phyloP scores from a whole-genome alignment of 73 alveolate genomes.

The Uronychia setigera region DNA sequence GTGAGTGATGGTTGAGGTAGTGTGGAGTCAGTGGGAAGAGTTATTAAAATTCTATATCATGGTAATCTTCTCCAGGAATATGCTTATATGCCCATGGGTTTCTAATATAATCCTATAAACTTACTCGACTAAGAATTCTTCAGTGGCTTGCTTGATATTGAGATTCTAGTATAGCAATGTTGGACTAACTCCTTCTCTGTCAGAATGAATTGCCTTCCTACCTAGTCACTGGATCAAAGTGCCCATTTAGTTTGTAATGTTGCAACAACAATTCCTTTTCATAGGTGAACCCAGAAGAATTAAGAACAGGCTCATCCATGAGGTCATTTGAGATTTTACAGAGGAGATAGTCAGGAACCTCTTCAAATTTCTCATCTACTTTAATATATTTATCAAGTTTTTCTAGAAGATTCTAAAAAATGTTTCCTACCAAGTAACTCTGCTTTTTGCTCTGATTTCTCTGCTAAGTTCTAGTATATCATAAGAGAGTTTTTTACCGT shows the following conservation, averaged over 20 bases:
- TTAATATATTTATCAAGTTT: constrained; percentile 29
- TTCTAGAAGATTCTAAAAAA: not conserved
- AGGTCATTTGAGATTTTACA: constrained; percentile 65
- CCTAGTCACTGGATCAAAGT: constrained; percentile 60
- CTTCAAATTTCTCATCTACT: constrained; percentile 9
- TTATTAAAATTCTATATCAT: constrained; percentile 10
- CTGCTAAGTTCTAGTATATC: not conserved
- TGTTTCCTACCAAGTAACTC: not conserved
- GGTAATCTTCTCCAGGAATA: constrained; percentile 47
- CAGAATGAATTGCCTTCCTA: not conserved
- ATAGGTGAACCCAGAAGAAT: constrained; percentile 60
- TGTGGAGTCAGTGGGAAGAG: too few relatives aligned
- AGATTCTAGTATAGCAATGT: constrained; percentile 42
- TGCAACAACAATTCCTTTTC: constrained; percentile 32
- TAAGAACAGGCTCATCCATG: constrained; percentile 66
- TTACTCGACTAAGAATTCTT: constrained; percentile 52
- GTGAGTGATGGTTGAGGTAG: too few relatives aligned
- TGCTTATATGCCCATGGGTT: constrained; percentile 63
- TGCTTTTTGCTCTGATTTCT: not conserved
- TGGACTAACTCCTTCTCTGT: constrained; percentile 30
- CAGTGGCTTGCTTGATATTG: constrained; percentile 58
- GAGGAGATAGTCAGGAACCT: constrained; percentile 60
- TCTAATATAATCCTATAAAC: constrained; percentile 24
- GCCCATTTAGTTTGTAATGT: constrained; percentile 57
- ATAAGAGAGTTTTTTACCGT: not conserved